A percentile compares a stretch with the other conserved stretches of the same genome.
phyloP scores from a whole-genome alignment of 441 rosid genomes.

The Euphorbia celastroides region DNA sequence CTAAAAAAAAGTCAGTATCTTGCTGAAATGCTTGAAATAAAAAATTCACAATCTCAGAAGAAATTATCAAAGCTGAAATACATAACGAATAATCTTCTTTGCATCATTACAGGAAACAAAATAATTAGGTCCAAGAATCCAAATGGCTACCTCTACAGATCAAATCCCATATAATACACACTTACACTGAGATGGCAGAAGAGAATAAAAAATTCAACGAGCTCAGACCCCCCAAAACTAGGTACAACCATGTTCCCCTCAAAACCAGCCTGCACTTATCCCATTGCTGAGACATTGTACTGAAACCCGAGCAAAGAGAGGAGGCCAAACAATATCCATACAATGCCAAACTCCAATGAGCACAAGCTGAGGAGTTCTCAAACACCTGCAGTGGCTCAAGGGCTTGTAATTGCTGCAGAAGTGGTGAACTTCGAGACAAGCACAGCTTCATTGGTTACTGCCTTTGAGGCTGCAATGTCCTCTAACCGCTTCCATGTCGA shows the following conservation, averaged over 20 bases:
- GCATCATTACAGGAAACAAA: slow-evolving; percentile 33
- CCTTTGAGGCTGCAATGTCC: slow-evolving; percentile 60
- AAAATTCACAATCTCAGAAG: not conserved
- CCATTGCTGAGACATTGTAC: slow-evolving; percentile 4
- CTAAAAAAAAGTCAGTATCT: too few relatives aligned
- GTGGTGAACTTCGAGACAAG: slow-evolving; percentile 51
- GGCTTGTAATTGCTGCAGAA: slow-evolving; percentile 43
- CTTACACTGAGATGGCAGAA: slow-evolving; percentile 24
- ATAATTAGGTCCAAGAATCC: slow-evolving; percentile 25
- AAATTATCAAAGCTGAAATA: slow-evolving; percentile 11
- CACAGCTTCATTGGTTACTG: slow-evolving; percentile 55
- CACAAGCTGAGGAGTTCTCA: slow-evolving; percentile 25
- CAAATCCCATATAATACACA: slow-evolving; percentile 42
- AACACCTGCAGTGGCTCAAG: slow-evolving; percentile 34
- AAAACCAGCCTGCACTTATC: slow-evolving; percentile 14
- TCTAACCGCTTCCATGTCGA: slow-evolving; percentile 69
- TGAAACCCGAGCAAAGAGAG: slow-evolving; percentile 1
- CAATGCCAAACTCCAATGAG: not conserved
- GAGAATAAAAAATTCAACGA: slow-evolving; percentile 15
- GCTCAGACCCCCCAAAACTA: slow-evolving; percentile 20
- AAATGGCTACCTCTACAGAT: slow-evolving; percentile 29
- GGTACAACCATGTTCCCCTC: slow-evolving; percentile 19
- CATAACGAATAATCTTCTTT: slow-evolving; percentile 16
- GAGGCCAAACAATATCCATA: slow-evolving; percentile 18
- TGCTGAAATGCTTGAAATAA: not conserved